Evolutionary conservation across 202 grass and related monocot species (phyloP).

Genomic region (Musa balbisiana): DNA sequence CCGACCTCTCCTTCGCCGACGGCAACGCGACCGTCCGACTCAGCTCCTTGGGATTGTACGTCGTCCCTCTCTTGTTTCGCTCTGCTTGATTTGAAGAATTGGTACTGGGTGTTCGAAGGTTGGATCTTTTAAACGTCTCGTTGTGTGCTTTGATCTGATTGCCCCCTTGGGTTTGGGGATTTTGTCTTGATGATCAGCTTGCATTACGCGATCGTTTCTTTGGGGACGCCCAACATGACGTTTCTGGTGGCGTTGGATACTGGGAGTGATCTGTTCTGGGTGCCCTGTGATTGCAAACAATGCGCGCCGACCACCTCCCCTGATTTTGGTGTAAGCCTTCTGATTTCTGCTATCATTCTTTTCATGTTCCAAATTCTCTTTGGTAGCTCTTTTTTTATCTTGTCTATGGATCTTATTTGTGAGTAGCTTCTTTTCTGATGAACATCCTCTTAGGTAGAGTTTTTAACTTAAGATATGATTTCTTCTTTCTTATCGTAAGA

Average conservation of each 20-base stretch:
- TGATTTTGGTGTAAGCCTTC: slow-evolving; percentile 18
- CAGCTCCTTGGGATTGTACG: slow-evolving; percentile 71
- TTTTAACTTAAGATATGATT: no score
- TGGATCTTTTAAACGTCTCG: not conserved
- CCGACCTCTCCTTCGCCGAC: slow-evolving; percentile 51
- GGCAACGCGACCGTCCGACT: slow-evolving; percentile 56
- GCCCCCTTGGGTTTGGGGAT: no score
- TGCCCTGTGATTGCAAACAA: slow-evolving; percentile 79
- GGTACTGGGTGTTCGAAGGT: not conserved
- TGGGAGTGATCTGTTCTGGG: slow-evolving; percentile 87
- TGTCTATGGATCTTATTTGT: no score
- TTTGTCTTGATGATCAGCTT: slow-evolving; percentile 31
- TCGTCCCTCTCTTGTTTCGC: not conserved
- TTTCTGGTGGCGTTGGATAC: slow-evolving; percentile 95
- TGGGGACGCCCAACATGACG: slow-evolving; percentile 73
- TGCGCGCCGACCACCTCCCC: slow-evolving; percentile 34
- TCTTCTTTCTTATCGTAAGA: not conserved
- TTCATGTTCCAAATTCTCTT: not conserved
- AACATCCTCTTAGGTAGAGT: no score
- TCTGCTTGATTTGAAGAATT: not conserved
- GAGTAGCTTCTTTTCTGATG: no score
- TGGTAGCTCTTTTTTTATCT: no score
- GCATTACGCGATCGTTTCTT: slow-evolving; percentile 61
- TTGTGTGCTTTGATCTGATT: no score
- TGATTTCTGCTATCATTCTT: not conserved